Conservation (phyloP, 2,329 filamentous ascomycete species). For the Byssoonygena ceratinophila region DNA sequence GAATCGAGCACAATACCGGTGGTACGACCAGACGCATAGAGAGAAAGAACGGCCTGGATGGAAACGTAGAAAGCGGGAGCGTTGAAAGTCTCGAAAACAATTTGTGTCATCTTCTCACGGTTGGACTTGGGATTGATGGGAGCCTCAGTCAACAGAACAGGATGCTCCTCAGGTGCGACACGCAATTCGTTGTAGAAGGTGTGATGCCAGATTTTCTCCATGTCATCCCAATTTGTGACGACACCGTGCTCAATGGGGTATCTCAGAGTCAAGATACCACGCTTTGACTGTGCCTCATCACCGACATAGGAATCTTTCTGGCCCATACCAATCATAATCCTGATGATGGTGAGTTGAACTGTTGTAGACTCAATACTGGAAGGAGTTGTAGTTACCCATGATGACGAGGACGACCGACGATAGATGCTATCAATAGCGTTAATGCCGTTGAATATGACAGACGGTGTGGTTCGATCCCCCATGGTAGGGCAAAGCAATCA, state of each 20-base stretch:
- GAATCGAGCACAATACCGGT: conserved; percentile 99
- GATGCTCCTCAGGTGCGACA: conserved; percentile 99
- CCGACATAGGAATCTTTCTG: conserved; percentile 99
- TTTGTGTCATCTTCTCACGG: conserved; percentile 99
- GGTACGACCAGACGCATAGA: conserved; percentile 99
- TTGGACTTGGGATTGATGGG: conserved; percentile 99
- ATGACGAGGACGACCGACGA: conserved; percentile 98
- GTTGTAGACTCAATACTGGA: background rate
- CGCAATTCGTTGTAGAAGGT: conserved; percentile 99
- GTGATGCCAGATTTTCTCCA: conserved; percentile 99
- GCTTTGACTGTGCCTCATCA: conserved; percentile 99
- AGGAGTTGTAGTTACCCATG: conserved; percentile 71
- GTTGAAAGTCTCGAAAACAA: conserved; percentile 99
- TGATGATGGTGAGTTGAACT: conserved; percentile 31
- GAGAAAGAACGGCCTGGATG: conserved; percentile 97
- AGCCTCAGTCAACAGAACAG: conserved; percentile 95
- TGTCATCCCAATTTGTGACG: conserved; percentile 99
- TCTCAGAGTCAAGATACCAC: conserved; percentile 99
- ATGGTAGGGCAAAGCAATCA: background rate
- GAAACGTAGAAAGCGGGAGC: conserved; percentile 99
- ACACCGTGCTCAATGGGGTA: conserved; percentile 99
- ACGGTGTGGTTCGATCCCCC: background rate
- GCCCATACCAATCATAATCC: conserved; percentile 99
- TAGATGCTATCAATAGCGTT: conserved; percentile 60
- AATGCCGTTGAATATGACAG: background rate